Conservation (phyloP, 768 basidiomycete genomes). For the Harrya chromipes region DNA sequence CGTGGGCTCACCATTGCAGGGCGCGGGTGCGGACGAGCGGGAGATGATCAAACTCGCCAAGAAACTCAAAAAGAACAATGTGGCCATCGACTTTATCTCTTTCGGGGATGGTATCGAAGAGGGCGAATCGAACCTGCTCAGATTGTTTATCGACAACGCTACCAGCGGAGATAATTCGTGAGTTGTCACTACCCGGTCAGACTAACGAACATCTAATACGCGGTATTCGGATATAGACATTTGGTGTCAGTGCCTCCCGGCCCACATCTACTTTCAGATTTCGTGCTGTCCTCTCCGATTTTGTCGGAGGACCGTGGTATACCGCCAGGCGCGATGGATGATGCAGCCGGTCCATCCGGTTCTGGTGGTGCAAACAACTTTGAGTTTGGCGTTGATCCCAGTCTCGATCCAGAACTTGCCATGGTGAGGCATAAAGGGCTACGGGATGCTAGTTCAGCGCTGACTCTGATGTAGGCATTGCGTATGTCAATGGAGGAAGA, state of each 20-base stretch:
- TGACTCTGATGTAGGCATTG: constrained; percentile 59
- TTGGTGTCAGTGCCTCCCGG: constrained; percentile 77
- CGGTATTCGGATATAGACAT: constrained; percentile 51
- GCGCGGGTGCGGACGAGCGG: constrained; percentile 68
- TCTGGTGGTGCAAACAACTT: constrained; percentile 55
- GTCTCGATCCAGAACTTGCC: constrained; percentile 92
- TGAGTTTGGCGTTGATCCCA: constrained; percentile 93
- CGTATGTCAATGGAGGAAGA: constrained; percentile 98
- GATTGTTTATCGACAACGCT: constrained; percentile 79
- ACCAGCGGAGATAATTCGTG: constrained; percentile 85
- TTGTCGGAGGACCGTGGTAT: constrained; percentile 79
- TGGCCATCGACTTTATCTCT: constrained; percentile 86
- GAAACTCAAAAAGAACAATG: constrained; percentile 99
- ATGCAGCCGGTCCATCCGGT: constrained; percentile 44
- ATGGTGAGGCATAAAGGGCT: constrained; percentile 57
- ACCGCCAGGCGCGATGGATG: constrained; percentile 56
- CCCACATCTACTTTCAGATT: constrained; percentile 77
- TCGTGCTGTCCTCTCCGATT: constrained; percentile 76
- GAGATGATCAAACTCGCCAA: constrained; percentile 87
- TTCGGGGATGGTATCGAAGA: constrained; percentile 90
- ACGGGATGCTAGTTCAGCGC: not conserved
- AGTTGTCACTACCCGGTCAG: constrained; percentile 27
- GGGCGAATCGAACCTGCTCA: constrained; percentile 63
- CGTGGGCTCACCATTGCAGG: constrained; percentile 83
- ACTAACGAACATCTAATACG: not conserved